phyloP scores from a whole-genome alignment of 2,329 filamentous ascomycete genomes.

The Grosmannia clavigera region DNA sequence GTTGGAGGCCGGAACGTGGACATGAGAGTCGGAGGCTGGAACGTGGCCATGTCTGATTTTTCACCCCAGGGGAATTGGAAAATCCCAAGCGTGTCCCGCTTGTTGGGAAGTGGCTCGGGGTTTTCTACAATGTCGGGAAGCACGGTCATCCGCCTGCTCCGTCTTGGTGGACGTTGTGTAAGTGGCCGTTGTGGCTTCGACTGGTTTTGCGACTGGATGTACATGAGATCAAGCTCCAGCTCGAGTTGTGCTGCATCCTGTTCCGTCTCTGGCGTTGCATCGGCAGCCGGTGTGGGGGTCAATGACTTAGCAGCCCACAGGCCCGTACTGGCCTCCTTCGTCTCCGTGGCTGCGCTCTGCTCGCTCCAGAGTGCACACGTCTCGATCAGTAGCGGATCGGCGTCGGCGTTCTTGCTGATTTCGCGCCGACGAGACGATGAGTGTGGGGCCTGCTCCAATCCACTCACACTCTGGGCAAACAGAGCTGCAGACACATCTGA shows the following conservation, averaged over 20 bases:
- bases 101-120: constrained; percentile 45
- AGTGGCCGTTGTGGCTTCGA: constrained; percentile 26
- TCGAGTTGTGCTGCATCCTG: background rate
- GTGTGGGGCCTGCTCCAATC: background rate
- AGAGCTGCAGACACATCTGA: constrained; percentile 12
- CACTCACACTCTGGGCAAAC: background rate
- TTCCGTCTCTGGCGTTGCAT: background rate
- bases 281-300: background rate
- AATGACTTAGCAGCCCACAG: background rate
- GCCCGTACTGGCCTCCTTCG: background rate
- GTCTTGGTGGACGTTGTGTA: constrained; percentile 41
- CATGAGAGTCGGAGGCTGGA: constrained; percentile 27
- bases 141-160: constrained; percentile 42
- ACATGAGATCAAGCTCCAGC: constrained; percentile 3
- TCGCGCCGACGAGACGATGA: background rate
- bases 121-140: constrained; percentile 53
- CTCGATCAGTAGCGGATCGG: background rate
- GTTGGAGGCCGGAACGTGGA: constrained; percentile 29
- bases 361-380: background rate
- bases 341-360: background rate
- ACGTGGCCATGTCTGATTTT: constrained; percentile 41
- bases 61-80: constrained; percentile 58
- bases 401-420: background rate
- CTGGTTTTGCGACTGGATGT: background rate
- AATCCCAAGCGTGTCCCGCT: constrained; percentile 47